Conservation (phyloP, 768 basidiomycete species). For the Mycena leptocephala region DNA sequence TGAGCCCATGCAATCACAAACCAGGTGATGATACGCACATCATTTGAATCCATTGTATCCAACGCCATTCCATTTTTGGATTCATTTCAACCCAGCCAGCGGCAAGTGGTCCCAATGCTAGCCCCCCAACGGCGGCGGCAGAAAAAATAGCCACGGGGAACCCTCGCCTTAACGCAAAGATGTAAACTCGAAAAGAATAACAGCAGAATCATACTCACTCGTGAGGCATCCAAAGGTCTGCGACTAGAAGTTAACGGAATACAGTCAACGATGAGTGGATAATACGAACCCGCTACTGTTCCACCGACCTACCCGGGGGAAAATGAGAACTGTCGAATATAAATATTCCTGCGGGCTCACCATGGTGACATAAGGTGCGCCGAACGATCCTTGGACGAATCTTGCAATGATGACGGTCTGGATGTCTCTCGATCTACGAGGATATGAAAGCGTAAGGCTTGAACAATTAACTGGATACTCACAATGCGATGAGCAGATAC, state of each 20-base stretch:
- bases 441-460: not conserved
- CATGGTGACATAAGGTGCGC: conserved; percentile 79
- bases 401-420: conserved; percentile 77
- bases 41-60: conserved; percentile 89
- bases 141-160: conserved; percentile 86
- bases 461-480: conserved; percentile 30
- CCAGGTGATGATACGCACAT: conserved; percentile 62
- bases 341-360: not conserved
- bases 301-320: conserved; percentile 66
- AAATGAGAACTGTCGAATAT: not conserved
- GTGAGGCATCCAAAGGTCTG: conserved; percentile 77
- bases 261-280: not conserved
- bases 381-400: conserved; percentile 76
- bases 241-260: conserved; percentile 49
- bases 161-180: conserved; percentile 70
- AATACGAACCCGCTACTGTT: conserved; percentile 49
- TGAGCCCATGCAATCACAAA: not conserved
- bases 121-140: conserved; percentile 70
- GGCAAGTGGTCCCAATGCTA: conserved; percentile 74
- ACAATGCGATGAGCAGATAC: conserved; percentile 67
- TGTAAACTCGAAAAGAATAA: not conserved
- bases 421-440: conserved; percentile 65
- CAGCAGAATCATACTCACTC: conserved; percentile 59
- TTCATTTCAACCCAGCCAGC: conserved; percentile 83
- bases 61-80: conserved; percentile 76